Conservation (phyloP, 805 yeast species). For the Isabelozyma pseudorhagii region DNA sequence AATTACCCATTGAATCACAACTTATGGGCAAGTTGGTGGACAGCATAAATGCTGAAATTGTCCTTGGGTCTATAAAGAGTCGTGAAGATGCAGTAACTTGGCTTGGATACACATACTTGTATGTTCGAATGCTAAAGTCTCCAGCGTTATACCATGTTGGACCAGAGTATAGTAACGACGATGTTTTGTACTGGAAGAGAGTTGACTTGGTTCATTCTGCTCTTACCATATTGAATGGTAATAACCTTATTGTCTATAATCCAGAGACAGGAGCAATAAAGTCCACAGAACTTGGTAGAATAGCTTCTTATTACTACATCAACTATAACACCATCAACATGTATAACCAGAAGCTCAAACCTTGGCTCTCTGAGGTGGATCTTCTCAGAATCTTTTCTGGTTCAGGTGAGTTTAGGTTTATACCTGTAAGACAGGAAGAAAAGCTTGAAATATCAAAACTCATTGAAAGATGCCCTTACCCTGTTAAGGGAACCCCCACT, state of each 20-base stretch:
- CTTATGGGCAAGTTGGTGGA: conserved; percentile 69
- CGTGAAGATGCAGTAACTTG: conserved; percentile 72
- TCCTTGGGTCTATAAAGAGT: conserved; percentile 59
- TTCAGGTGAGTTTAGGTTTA: conserved; percentile 81
- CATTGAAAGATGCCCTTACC: conserved; percentile 77
- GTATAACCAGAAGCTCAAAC: conserved; percentile 61
- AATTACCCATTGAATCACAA: conserved; percentile 90
- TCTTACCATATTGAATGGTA: conserved; percentile 50
- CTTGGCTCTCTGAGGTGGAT: conserved; percentile 68
- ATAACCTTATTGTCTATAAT: conserved; percentile 62
- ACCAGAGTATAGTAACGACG: conserved; percentile 51
- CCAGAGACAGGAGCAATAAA: conserved; percentile 35
- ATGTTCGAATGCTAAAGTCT: conserved; percentile 69
- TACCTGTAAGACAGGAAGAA: conserved; percentile 88
- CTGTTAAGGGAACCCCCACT: conserved; percentile 67
- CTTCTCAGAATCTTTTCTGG: conserved; percentile 71
- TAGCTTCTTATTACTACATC: conserved; percentile 86
- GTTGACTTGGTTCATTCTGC: conserved; percentile 77
- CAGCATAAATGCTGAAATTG: conserved; percentile 82
- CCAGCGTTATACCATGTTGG: conserved; percentile 78
- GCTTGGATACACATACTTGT: conserved; percentile 77
- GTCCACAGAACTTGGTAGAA: conserved; percentile 67
- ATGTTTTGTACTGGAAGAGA: conserved; percentile 49
- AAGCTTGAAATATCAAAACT: conserved; percentile 66
- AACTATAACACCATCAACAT: conserved; percentile 66